These are phyloP conservation scores for Erysimum pusillum DNA, from an alignment of 441 rosid species.

Conservation along the genomic window DNA sequence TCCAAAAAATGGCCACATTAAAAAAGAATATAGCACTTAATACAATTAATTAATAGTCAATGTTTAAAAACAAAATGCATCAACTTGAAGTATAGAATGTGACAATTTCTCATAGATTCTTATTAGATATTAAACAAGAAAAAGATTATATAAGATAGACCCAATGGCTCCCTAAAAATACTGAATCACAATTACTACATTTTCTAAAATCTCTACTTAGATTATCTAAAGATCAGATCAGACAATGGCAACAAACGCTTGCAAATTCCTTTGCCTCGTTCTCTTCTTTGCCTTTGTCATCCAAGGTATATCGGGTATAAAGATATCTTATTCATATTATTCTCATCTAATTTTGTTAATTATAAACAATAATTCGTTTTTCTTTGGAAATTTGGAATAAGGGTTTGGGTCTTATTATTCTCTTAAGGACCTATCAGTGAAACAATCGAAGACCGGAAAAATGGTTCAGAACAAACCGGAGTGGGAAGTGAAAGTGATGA, in stretches of 20 bases:
- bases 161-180: background rate
- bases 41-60: too few species aligned
- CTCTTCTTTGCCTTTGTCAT: background rate
- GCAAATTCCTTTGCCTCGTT: background rate
- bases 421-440: background rate
- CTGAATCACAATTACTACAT: background rate
- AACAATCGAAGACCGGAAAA: constrained; percentile 27
- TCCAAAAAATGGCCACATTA: too few species aligned
- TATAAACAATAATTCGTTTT: background rate
- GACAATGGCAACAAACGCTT: background rate
- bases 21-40: too few species aligned
- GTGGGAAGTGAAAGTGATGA: constrained; percentile 38
- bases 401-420: background rate
- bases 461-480: constrained; percentile 32
- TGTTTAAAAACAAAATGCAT: background rate
- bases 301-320: background rate
- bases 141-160: background rate
- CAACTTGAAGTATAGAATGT: background rate
- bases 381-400: background rate
- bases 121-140: too few species aligned
- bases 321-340: background rate
- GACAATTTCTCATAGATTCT: background rate
- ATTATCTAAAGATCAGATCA: background rate
- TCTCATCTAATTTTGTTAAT: background rate
- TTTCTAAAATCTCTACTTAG: background rate